phyloP scores from a whole-genome alignment of 2,329 filamentous ascomycete genomes.

The Aspergillus neotritici region DNA sequence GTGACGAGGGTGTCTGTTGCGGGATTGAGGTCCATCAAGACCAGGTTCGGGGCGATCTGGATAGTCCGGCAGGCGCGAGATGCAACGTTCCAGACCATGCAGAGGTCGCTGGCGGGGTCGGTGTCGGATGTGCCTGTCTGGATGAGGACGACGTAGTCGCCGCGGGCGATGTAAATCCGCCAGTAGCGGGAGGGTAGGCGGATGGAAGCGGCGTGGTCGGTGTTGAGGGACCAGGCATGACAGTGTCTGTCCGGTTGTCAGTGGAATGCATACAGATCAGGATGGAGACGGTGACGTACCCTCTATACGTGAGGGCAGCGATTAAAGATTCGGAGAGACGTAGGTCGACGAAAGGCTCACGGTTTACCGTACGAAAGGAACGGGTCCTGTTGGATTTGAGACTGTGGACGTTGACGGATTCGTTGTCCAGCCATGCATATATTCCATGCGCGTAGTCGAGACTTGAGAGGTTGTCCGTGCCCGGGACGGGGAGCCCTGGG shows the following conservation, averaged over 20 bases:
- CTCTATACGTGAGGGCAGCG: slow-evolving; percentile 16
- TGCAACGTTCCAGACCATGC: slow-evolving; percentile 21
- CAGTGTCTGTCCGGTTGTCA: slow-evolving; percentile 20
- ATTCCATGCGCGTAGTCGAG: slow-evolving; percentile 18
- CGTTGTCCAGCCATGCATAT: slow-evolving; percentile 16
- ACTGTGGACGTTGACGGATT: slow-evolving; percentile 12
- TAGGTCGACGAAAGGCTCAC: slow-evolving; percentile 13
- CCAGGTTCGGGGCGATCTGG: slow-evolving; percentile 2
- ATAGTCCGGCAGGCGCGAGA: slow-evolving; percentile 14
- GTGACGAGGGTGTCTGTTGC: slow-evolving; percentile 14
- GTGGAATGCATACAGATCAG: background rate
- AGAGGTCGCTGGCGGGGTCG: slow-evolving; percentile 2
- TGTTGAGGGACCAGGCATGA: slow-evolving; percentile 26
- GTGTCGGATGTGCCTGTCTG: slow-evolving; percentile 3
- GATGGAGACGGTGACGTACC: slow-evolving; percentile 12
- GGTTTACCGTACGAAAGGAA: slow-evolving; percentile 19
- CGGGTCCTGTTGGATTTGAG: slow-evolving; percentile 8
- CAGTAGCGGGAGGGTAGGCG: slow-evolving; percentile 22
- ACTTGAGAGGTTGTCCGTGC: background rate
- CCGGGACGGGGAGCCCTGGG: background rate
- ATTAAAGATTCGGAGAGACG: slow-evolving; percentile 19
- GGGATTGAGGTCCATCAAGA: slow-evolving; percentile 14
- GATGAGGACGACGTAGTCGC: slow-evolving; percentile 18
- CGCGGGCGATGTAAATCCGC: slow-evolving; percentile 15
- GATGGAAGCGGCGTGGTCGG: slow-evolving; percentile 17